Conservation (phyloP, 768 basidiomycete genomes). For the Russula olivacea region DNA sequence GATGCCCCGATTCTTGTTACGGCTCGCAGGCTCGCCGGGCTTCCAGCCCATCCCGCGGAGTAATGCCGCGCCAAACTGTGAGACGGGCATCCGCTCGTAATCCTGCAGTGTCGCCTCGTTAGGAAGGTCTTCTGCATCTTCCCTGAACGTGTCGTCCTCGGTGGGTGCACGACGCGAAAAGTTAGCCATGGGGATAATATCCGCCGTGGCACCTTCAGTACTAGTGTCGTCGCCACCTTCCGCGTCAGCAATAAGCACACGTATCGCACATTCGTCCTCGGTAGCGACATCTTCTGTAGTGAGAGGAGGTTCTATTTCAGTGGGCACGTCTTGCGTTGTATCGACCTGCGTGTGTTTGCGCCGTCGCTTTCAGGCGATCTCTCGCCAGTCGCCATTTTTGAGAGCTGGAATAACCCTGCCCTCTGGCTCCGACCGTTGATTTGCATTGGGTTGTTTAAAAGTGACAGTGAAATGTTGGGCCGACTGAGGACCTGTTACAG, state of each 20-base stretch:
- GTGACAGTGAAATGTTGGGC: background rate
- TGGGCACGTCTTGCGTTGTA: constrained; percentile 24
- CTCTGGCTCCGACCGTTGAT: constrained; percentile 41
- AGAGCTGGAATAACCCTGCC: constrained; percentile 85
- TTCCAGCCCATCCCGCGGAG: constrained; percentile 98
- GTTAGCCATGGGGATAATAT: constrained; percentile 49
- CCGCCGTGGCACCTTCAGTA: constrained; percentile 39
- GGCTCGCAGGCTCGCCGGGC: constrained; percentile 63
- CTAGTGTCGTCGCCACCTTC: constrained; percentile 38
- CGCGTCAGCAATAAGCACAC: constrained; percentile 64
- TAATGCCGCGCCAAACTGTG: constrained; percentile 89
- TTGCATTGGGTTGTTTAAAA: constrained; percentile 36
- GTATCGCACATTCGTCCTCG: constrained; percentile 76
- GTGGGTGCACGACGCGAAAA: constrained; percentile 39
- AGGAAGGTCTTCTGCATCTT: constrained; percentile 78
- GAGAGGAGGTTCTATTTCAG: constrained; percentile 31
- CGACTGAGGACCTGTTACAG: background rate
- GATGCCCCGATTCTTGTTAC: constrained; percentile 47
- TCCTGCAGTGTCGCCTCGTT: constrained; percentile 73
- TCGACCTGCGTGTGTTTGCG: constrained; percentile 33
- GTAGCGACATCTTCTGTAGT: constrained; percentile 42
- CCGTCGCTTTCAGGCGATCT: constrained; percentile 62
- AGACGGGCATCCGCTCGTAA: constrained; percentile 86
- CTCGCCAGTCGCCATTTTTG: constrained; percentile 89
- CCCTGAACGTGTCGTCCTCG: constrained; percentile 78